A percentile compares a stretch with the other conserved stretches of the same genome.
These are phyloP conservation scores for Botrytis cinerea DNA, from an alignment of 2,329 filamentous ascomycete genomes.

Conservation along the genomic window DNA sequence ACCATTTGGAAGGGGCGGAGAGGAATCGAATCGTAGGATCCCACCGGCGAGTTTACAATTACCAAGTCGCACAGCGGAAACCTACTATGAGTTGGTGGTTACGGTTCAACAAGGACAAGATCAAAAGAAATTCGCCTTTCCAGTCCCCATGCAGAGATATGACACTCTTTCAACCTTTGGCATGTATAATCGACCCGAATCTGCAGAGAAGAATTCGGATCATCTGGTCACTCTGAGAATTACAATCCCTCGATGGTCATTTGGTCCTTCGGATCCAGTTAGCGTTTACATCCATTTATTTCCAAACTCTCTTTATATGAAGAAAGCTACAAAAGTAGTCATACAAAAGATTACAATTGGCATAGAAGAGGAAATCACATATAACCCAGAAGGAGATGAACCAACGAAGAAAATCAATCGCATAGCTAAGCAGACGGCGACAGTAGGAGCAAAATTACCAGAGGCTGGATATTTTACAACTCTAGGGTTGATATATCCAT, in stretches of 20 bases:
- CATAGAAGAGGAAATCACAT: slow-evolving; percentile 98
- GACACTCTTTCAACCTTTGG: slow-evolving; percentile 97
- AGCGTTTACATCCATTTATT: slow-evolving; percentile 93
- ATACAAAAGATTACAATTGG: slow-evolving; percentile 92
- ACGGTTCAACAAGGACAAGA: slow-evolving; percentile 89
- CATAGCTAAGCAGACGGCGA: slow-evolving; percentile 79
- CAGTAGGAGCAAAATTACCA: slow-evolving; percentile 80
- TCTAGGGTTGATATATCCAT: slow-evolving; percentile 85
- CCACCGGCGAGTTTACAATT: slow-evolving; percentile 90
- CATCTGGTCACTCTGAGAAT: slow-evolving; percentile 90
- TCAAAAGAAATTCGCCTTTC: slow-evolving; percentile 88
- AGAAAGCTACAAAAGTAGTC: slow-evolving; percentile 86
- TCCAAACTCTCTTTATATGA: slow-evolving; percentile 88
- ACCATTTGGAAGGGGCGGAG: slow-evolving; percentile 86
- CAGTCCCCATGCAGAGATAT: slow-evolving; percentile 88
- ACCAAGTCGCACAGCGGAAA: slow-evolving; percentile 91
- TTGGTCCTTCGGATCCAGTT: slow-evolving; percentile 91
- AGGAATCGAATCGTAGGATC: slow-evolving; percentile 85
- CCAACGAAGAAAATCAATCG: slow-evolving; percentile 87
- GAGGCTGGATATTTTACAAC: slow-evolving; percentile 93
- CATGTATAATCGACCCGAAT: slow-evolving; percentile 98
- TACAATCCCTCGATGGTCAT: slow-evolving; percentile 92
- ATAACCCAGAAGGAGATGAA: slow-evolving; percentile 95
- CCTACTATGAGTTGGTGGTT: slow-evolving; percentile 94
- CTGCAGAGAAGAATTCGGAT: slow-evolving; percentile 80